Evolutionary conservation across 2,329 filamentous ascomycete genomes (phyloP), one percentile per base, ranked within the genome.

Genomic region (Pestalotiopsis sp.): DNA sequence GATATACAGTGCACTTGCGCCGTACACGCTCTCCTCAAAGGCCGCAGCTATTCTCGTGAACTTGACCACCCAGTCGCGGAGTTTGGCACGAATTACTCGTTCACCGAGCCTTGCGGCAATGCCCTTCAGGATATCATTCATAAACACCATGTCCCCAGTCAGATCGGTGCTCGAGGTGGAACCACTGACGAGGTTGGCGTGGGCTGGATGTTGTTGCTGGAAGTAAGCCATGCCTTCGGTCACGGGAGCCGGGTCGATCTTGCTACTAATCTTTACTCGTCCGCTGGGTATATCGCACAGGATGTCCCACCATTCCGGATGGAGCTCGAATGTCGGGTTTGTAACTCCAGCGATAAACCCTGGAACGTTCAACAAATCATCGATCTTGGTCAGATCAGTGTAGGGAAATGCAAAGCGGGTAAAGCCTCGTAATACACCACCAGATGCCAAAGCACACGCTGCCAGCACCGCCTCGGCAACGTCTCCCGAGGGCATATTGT

Each of bases 281-380:
- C 96, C 96, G 1, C 91, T 95, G 0, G 95, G 92, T 57, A 99
- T 85, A 80, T 99, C 96, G 80, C 96, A 99, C 13, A 99, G 86
- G 11, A 99, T 82, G 80, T 99, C 96, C 96, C 96, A 99, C 96
- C 96, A 99, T 78, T 98, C 95, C 0, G 93, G 93, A 76, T 98
- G 95, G 76, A 94, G 90, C 70, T 95, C 94, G 78, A 99, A 99
- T 0, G 94, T 95, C 5, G 96, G 96, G 77, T 99, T 99, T 1
- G 95, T 99, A 56, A 99, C 96, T 68, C 96, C 96, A 2, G 96
- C 96, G 75, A 99, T 97, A 80, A 99, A 99, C 2, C 96, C 96
- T 6, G 96, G 95, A 0, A 99, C 96, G 75, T 97, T 95, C 62
- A 99, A 87, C 12, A 99, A 87, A 78, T 98, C 96, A 73, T 99